phyloP scores from a whole-genome alignment of 768 basidiomycete species.

The Clavaria fumosa region DNA sequence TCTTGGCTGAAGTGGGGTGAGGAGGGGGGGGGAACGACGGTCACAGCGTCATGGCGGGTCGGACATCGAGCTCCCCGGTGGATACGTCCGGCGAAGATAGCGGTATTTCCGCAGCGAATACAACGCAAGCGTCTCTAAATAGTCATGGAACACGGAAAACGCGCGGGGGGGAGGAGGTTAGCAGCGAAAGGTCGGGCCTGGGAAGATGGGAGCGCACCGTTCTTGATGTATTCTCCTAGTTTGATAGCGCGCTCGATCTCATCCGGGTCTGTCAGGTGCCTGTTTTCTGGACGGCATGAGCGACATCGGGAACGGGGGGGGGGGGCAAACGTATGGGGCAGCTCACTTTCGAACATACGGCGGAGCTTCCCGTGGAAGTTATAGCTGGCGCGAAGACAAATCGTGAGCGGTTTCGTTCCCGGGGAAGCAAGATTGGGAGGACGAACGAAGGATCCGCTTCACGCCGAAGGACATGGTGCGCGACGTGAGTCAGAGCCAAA shows the following conservation, averaged over 20 bases:
- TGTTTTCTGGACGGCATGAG: constrained; percentile 41
- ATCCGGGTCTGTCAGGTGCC: constrained; percentile 41
- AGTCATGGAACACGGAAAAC: neutral
- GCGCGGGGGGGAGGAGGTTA: neutral
- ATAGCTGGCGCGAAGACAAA: constrained; percentile 32
- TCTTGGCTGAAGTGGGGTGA: too few relatives aligned
- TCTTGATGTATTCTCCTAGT: constrained; percentile 74
- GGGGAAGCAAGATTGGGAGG: too few relatives aligned
- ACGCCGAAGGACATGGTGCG: too few relatives aligned
- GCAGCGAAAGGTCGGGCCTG: neutral
- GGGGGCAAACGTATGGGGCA: neutral
- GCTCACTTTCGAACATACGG: constrained; percentile 57
- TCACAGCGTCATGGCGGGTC: too few relatives aligned
- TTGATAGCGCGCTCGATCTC: constrained; percentile 66
- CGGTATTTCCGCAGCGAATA: constrained; percentile 77
- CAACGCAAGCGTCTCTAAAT: constrained; percentile 61
- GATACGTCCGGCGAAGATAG: constrained; percentile 62
- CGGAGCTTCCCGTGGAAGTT: constrained; percentile 64
- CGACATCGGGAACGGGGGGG: neutral
- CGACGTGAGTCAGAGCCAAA: neutral
- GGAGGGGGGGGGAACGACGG: too few relatives aligned
- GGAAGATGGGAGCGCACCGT: constrained; percentile 33
- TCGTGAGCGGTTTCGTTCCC: constrained; percentile 9
- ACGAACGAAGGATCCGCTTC: constrained; percentile 55
- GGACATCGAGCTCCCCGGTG: too few relatives aligned